Conservation (phyloP, 2,329 filamentous ascomycete genomes). For the Scedosporium minutisporum region DNA sequence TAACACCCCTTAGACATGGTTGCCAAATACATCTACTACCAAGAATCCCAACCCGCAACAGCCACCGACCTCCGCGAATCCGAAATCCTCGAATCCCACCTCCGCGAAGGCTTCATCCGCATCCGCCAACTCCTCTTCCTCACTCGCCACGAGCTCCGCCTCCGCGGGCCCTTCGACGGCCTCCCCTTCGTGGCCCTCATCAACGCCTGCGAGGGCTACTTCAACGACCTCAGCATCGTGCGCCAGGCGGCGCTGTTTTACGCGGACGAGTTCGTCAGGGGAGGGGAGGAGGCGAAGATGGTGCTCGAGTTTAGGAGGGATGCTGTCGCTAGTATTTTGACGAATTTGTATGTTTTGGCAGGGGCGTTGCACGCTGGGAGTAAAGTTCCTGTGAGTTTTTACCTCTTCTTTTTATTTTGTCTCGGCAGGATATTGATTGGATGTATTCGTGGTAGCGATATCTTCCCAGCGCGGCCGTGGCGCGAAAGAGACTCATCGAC, state of each 20-base stretch:
- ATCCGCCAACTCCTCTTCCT: slow-evolving; percentile 36
- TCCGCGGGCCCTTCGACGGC: slow-evolving; percentile 47
- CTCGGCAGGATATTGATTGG: background rate
- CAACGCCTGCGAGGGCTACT: slow-evolving; percentile 46
- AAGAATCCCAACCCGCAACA: slow-evolving; percentile 41
- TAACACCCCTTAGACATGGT: slow-evolving; percentile 30
- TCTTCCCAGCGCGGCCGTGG: slow-evolving; percentile 44
- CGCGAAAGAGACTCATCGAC: slow-evolving; percentile 41
- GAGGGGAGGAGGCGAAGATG: slow-evolving; percentile 36
- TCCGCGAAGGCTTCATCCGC: slow-evolving; percentile 51
- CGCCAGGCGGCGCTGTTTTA: slow-evolving; percentile 50
- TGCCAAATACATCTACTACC: slow-evolving; percentile 49
- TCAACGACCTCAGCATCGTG: slow-evolving; percentile 48
- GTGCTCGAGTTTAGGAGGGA: slow-evolving; percentile 43
- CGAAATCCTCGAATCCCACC: slow-evolving; percentile 47
- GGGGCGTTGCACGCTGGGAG: slow-evolving; percentile 41
- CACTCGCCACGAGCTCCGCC: slow-evolving; percentile 46
- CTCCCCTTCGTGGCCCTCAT: slow-evolving; percentile 47
- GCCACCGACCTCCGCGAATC: slow-evolving; percentile 40
- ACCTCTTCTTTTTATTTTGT: background rate
- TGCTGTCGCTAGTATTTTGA: slow-evolving; percentile 46
- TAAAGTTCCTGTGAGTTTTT: slow-evolving; percentile 34
- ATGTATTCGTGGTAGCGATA: slow-evolving; percentile 28
- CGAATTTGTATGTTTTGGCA: slow-evolving; percentile 48
- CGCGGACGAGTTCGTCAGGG: slow-evolving; percentile 41